A percentile compares a stretch with the other conserved stretches of the same genome.
Conservation (phyloP, 331 rosid species). For the Spiraea crenata region DNA sequence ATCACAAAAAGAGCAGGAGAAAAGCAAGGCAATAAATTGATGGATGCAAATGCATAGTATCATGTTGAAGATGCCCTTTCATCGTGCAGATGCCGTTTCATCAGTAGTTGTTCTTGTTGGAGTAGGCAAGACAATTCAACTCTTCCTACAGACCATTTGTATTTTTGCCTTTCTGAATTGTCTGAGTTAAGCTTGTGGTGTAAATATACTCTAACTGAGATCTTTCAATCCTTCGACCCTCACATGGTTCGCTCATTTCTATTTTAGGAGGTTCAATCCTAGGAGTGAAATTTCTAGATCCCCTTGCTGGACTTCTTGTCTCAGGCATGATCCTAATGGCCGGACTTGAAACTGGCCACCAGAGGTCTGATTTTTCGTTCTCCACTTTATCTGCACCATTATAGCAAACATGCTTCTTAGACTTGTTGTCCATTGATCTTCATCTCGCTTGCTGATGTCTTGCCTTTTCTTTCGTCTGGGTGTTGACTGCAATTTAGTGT, state of each 20-base stretch:
- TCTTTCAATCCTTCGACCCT: not conserved
- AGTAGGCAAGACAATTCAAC: slow-evolving; percentile 64
- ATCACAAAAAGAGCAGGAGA: slow-evolving; percentile 84
- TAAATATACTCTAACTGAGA: not conserved
- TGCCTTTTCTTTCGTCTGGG: slow-evolving; percentile 9
- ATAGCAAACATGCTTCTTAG: not conserved
- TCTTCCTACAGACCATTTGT: not conserved
- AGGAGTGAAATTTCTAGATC: slow-evolving; percentile 92
- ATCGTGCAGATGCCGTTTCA: slow-evolving; percentile 89
- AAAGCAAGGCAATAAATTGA: slow-evolving; percentile 76
- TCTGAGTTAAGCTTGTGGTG: not conserved
- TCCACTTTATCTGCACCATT: not conserved
- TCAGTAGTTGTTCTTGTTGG: slow-evolving; percentile 89
- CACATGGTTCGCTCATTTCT: slow-evolving; percentile 6
- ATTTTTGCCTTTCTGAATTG: slow-evolving; percentile 3
- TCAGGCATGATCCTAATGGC: slow-evolving; percentile 80
- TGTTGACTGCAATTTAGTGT: slow-evolving; percentile 40
- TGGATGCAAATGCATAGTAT: slow-evolving; percentile 99
- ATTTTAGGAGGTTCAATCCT: slow-evolving; percentile 85
- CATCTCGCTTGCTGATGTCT: not conserved
- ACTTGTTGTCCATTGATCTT: not conserved
- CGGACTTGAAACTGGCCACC: slow-evolving; percentile 64
- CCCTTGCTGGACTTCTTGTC: slow-evolving; percentile 89
- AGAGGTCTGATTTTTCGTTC: slow-evolving; percentile 30
- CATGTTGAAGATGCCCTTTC: no score